Conservation (phyloP, 1,284 basidiomycete genomes). For the Cystobasidiaceae sp. region DNA sequence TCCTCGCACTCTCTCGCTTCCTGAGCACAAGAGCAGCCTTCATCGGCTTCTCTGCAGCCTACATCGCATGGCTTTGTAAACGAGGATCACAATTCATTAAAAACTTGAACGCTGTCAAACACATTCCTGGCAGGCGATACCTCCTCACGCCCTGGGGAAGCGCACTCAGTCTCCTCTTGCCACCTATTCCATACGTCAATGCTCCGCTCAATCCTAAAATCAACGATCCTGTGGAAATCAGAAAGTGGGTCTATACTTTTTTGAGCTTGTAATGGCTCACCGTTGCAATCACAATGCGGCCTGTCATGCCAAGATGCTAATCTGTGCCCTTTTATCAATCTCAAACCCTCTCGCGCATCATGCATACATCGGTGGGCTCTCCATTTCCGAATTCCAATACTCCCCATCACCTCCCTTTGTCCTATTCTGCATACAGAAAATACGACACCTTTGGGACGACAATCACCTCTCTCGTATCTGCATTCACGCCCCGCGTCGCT, state of each 20-base stretch:
- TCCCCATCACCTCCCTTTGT: no score
- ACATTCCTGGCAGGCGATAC: conserved; percentile 9
- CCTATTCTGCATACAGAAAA: no score
- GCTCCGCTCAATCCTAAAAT: not conserved
- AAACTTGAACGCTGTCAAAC: not conserved
- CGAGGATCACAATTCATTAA: not conserved
- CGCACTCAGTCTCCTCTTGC: not conserved
- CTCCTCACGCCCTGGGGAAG: conserved; percentile 8
- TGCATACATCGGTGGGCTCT: no score
- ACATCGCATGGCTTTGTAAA: not conserved
- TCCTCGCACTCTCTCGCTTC: not conserved
- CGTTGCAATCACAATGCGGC: no score
- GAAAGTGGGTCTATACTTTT: no score
- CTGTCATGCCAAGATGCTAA: no score
- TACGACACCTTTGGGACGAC: not conserved
- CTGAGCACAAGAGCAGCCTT: not conserved
- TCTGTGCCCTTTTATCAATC: no score
- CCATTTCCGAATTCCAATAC: no score
- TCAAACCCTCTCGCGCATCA: no score
- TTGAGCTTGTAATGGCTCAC: no score
- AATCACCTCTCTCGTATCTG: conserved; percentile 8
- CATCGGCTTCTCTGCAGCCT: not conserved
- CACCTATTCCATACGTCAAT: conserved; percentile 14
- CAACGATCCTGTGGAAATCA: not conserved
- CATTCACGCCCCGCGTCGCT: not conserved